Percentiles rank a stretch among this genome's conserved stretches.
Evolutionary conservation across 2,329 filamentous ascomycete genomes (phyloP).

Genomic region (Calonectria multiphialidica): DNA sequence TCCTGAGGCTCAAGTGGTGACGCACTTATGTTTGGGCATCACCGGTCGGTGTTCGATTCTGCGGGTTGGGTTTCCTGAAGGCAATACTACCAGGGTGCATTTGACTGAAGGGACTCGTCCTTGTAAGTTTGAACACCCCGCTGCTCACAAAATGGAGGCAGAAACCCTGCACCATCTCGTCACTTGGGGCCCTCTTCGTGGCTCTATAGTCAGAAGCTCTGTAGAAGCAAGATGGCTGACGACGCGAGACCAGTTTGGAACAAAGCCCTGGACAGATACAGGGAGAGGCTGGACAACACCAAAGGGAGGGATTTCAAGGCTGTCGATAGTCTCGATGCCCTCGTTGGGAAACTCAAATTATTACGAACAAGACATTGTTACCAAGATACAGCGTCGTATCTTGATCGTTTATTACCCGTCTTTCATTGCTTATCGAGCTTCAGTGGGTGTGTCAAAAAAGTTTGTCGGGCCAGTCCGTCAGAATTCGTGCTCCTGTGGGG

Average conservation of each 20-base stretch:
- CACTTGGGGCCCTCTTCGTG: not conserved
- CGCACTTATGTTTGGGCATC: not conserved
- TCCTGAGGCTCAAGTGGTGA: not conserved
- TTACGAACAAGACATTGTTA: not conserved
- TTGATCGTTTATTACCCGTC: not conserved
- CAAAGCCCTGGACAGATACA: not conserved
- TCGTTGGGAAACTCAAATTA: not conserved
- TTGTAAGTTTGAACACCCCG: not conserved
- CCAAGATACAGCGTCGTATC: not conserved
- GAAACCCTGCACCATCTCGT: not conserved
- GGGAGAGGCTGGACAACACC: not conserved
- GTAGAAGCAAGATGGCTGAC: not conserved
- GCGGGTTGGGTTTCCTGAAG: not conserved
- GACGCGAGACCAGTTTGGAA: not conserved
- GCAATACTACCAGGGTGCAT: not conserved
- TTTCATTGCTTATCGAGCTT: not conserved
- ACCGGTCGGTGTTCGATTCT: not conserved
- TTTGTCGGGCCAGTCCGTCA: not conserved
- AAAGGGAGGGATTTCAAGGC: not conserved
- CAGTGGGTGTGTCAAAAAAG: not conserved
- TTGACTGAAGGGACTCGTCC: not conserved
- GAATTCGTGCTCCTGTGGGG: not conserved
- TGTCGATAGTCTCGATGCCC: not conserved
- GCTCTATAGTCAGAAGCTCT: not conserved
- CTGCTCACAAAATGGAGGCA: not conserved